These are phyloP conservation scores for Trichoderma reesei DNA, from an alignment of 495 filamentous ascomycete genomes.

Conservation along the genomic window DNA sequence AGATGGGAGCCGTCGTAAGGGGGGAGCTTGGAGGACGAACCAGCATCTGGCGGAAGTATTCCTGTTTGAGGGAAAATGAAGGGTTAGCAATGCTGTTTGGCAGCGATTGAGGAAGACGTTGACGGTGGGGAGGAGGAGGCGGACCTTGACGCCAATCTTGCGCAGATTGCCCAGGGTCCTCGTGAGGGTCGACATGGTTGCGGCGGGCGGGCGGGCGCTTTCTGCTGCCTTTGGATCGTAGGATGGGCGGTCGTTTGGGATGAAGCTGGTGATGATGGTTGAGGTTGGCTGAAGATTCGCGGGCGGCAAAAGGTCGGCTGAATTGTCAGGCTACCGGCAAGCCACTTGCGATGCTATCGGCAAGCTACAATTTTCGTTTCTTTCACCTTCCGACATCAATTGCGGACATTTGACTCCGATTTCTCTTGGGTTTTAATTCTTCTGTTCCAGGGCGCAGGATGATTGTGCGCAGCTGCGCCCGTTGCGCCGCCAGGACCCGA, in stretches of 20 bases:
- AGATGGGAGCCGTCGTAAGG: slow-evolving; percentile 16
- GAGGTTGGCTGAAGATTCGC: slow-evolving; percentile 8
- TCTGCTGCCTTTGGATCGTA: background rate
- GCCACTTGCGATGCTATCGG: background rate
- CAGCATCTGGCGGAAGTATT: slow-evolving; percentile 85
- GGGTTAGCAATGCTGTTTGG: slow-evolving; percentile 10
- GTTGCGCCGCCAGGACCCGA: slow-evolving; percentile 25
- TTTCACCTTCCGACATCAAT: background rate
- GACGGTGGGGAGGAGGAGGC: slow-evolving; percentile 9
- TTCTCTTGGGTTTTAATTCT: too few relatives aligned
- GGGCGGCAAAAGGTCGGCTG: slow-evolving; percentile 7
- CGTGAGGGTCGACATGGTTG: slow-evolving; percentile 83
- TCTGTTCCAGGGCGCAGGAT: slow-evolving; percentile 12
- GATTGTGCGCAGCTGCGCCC: slow-evolving; percentile 24
- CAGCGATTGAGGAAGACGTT: background rate
- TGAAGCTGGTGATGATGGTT: background rate
- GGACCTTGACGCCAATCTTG: slow-evolving; percentile 78
- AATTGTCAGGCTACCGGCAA: background rate
- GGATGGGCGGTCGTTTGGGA: background rate
- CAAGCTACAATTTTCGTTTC: background rate
- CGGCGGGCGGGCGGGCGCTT: slow-evolving; percentile 21
- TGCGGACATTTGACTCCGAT: background rate
- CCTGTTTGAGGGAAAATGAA: slow-evolving; percentile 38
- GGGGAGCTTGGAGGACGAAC: slow-evolving; percentile 30
- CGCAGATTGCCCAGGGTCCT: slow-evolving; percentile 81